Conservation (phyloP, 148 eudicot genomes). For the Chenopodium suecicum region DNA sequence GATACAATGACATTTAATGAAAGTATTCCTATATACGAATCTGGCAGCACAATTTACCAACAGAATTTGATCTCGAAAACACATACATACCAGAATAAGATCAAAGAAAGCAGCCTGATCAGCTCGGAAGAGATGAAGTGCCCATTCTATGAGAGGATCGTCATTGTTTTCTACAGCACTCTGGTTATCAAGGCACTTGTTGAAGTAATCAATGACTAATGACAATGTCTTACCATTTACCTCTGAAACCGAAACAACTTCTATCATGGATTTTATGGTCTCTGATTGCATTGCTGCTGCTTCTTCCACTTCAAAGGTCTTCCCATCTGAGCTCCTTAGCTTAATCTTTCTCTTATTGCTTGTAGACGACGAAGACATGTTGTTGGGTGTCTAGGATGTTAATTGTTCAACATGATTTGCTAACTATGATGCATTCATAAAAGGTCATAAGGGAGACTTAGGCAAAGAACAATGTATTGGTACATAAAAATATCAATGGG, state of each 20-base stretch:
- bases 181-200: slow-evolving; percentile 2
- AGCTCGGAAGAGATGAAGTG: slow-evolving; percentile 17
- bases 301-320: slow-evolving; percentile 29
- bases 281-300: slow-evolving; percentile 23
- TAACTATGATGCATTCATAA: background rate
- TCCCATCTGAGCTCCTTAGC: slow-evolving; percentile 32
- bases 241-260: slow-evolving; percentile 24
- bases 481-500: background rate
- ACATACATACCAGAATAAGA: slow-evolving; percentile 15
- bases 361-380: background rate
- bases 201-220: slow-evolving; percentile 23
- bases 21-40: background rate
- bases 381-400: background rate
- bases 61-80: background rate
- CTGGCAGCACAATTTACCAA: background rate
- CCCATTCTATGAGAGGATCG: slow-evolving; percentile 21
- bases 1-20: background rate
- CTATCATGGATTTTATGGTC: slow-evolving; percentile 21
- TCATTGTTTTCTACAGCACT: background rate
- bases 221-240: slow-evolving; percentile 25
- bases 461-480: background rate
- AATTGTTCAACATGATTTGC: background rate
- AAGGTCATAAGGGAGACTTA: background rate
- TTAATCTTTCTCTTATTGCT: slow-evolving; percentile 10
- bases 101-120: slow-evolving; percentile 31